Evolutionary conservation across 1,284 basidiomycete species (phyloP).

Genomic region (Ceratobasidium theobromae): DNA sequence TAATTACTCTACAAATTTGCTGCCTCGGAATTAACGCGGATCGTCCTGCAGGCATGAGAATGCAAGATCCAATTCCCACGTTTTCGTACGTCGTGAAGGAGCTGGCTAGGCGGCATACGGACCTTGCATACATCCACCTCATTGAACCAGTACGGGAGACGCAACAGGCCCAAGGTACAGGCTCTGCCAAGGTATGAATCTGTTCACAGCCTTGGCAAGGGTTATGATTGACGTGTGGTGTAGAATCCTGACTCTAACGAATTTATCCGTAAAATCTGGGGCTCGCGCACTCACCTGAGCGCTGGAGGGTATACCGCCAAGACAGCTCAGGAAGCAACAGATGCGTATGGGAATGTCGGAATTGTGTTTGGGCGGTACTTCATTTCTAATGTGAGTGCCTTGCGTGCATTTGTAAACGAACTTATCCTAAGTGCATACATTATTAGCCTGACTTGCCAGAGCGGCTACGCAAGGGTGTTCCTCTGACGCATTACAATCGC

Average conservation of each 20-base stretch:
- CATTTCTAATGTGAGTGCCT: constrained; percentile 40
- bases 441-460: constrained; percentile 47
- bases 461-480: constrained; percentile 42
- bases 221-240: background rate
- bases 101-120: constrained; percentile 47
- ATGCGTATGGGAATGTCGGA: constrained; percentile 38
- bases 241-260: constrained; percentile 35
- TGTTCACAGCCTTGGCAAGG: too few species aligned
- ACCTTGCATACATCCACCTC: constrained; percentile 60
- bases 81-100: constrained; percentile 46
- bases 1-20: background rate
- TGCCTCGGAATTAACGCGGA: background rate
- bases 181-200: constrained; percentile 29
- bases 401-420: constrained; percentile 43
- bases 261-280: constrained; percentile 35
- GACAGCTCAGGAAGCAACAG: constrained; percentile 37
- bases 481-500: constrained; percentile 44
- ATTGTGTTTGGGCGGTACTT: constrained; percentile 48
- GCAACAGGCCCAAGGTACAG: constrained; percentile 35
- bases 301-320: constrained; percentile 48
- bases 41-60: constrained; percentile 43
- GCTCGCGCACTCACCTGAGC: constrained; percentile 48
- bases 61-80: constrained; percentile 51
- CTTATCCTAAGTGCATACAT: background rate
- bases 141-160: constrained; percentile 49